These are phyloP conservation scores for Parietichytrium sp. DNA, from an alignment of 108 stramenopile species.

Conservation along the genomic window DNA sequence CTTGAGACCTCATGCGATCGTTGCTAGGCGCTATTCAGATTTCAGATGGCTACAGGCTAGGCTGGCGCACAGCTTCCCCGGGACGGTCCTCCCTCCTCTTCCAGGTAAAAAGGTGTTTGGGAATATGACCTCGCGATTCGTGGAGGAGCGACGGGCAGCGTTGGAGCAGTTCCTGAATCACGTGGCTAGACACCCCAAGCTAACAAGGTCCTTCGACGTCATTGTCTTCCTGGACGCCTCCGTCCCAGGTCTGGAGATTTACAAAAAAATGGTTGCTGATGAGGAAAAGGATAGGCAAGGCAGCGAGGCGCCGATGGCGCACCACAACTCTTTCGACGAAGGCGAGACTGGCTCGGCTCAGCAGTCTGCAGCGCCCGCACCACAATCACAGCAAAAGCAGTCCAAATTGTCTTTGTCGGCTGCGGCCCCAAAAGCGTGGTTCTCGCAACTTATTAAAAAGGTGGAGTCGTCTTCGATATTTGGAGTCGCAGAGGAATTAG, in stretches of 20 bases:
- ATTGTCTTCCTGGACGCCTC: slow-evolving; percentile 6
- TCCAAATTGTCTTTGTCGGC: neutral
- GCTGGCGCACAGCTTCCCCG: neutral
- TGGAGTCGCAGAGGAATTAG: neutral
- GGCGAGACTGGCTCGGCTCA: neutral
- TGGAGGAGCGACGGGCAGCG: neutral
- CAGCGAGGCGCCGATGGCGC: neutral
- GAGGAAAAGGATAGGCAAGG: too few species aligned
- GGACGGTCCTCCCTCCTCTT: slow-evolving; percentile 24
- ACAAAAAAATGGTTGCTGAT: neutral
- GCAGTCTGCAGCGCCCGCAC: neutral
- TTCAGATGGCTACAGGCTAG: slow-evolving; percentile 8
- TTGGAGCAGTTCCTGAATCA: neutral
- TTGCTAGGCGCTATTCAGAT: slow-evolving; percentile 5
- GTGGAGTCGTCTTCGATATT: slow-evolving; percentile 6
- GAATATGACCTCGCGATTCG: neutral
- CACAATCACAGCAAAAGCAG: neutral
- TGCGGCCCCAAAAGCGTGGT: slow-evolving; percentile 5
- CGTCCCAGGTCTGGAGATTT: neutral
- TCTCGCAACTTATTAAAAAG: slow-evolving; percentile 13
- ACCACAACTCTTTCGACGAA: neutral
- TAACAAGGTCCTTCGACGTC: neutral
- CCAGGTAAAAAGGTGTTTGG: slow-evolving; percentile 15
- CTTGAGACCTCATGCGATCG: neutral
- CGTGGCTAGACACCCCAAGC: slow-evolving; percentile 18